phyloP scores from a whole-genome alignment of 2,329 filamentous ascomycete genomes.

The Microthyrium microscopicum region DNA sequence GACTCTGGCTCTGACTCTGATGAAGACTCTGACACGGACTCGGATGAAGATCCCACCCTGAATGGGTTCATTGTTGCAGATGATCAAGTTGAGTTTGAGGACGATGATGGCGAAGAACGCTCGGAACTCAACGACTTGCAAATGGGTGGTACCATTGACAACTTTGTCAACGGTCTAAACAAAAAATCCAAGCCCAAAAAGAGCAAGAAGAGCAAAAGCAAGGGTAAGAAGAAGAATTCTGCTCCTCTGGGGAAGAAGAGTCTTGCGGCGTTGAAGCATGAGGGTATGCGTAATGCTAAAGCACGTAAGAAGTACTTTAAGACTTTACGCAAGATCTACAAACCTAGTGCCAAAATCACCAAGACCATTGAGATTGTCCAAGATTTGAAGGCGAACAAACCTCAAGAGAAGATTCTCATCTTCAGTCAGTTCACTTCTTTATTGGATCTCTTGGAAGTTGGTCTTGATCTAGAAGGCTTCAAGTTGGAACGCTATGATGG shows the following conservation, averaged over 20 bases:
- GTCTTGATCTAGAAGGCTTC: slow-evolving; percentile 40
- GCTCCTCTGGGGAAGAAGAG: slow-evolving; percentile 26
- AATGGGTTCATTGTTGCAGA: slow-evolving; percentile 18
- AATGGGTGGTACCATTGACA: too few relatives aligned
- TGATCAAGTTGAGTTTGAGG: slow-evolving; percentile 19
- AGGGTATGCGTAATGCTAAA: slow-evolving; percentile 44
- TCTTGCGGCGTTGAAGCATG: slow-evolving; percentile 49
- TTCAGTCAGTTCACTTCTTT: slow-evolving; percentile 72
- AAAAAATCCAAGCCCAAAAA: slow-evolving; percentile 14
- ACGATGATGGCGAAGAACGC: slow-evolving; percentile 21
- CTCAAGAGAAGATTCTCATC: slow-evolving; percentile 55
- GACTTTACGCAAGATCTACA: slow-evolving; percentile 50
- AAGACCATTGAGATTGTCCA: slow-evolving; percentile 50
- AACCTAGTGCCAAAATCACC: slow-evolving; percentile 59
- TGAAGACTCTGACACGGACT: slow-evolving; percentile 20
- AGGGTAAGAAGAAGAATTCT: slow-evolving; percentile 24
- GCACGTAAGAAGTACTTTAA: slow-evolving; percentile 54
- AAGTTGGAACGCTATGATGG: slow-evolving; percentile 59
- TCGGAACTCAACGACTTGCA: slow-evolving; percentile 17
- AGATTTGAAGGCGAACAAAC: slow-evolving; percentile 27
- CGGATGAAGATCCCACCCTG: slow-evolving; percentile 22
- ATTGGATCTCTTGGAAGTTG: slow-evolving; percentile 61
- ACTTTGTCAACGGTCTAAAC: too few relatives aligned
- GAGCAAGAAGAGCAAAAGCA: slow-evolving; percentile 21
- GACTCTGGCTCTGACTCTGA: slow-evolving; percentile 18